Evolutionary conservation across 1,284 basidiomycete genomes (phyloP).

Genomic region (Trichosporon ovoides): DNA sequence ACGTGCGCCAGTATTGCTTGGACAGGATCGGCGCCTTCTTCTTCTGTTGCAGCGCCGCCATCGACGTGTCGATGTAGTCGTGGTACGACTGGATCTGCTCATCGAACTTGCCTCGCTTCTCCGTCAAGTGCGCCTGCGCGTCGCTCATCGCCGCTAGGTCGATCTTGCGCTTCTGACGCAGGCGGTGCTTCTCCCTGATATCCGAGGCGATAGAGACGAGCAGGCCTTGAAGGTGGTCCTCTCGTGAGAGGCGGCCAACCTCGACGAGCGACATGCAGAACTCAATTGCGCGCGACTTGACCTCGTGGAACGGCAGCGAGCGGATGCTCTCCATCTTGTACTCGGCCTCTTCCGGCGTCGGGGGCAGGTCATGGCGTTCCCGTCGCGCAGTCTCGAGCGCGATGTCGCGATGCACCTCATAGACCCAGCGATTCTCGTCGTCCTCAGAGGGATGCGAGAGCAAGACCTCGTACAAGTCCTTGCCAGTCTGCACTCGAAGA

Average conservation of each 20-base stretch:
- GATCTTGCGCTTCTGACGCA: conserved; percentile 78
- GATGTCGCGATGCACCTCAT: conserved; percentile 75
- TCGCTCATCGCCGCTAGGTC: conserved; percentile 86
- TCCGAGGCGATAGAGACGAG: conserved; percentile 95
- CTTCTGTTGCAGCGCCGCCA: conserved; percentile 95
- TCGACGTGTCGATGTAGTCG: conserved; percentile 83
- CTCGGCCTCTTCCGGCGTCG: conserved; percentile 60
- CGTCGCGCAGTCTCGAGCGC: conserved; percentile 65
- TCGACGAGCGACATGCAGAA: conserved; percentile 86
- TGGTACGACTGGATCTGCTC: conserved; percentile 91
- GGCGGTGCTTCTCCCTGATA: conserved; percentile 90
- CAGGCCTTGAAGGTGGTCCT: conserved; percentile 87
- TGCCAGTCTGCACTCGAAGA: conserved; percentile 87
- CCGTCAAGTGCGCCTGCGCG: conserved; percentile 71
- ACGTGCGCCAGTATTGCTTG: conserved; percentile 87
- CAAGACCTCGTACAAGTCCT: conserved; percentile 81
- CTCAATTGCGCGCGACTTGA: conserved; percentile 86
- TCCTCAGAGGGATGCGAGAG: conserved; percentile 79
- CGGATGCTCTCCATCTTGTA: conserved; percentile 71
- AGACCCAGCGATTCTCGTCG: conserved; percentile 80
- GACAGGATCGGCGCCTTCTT: conserved; percentile 82
- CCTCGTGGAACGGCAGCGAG: conserved; percentile 77
- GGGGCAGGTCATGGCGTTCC: conserved; percentile 62
- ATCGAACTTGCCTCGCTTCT: conserved; percentile 82
- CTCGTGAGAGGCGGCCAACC: conserved; percentile 69